Conservation (phyloP, 805 yeast genomes). For the Starmerella etchellsii region DNA sequence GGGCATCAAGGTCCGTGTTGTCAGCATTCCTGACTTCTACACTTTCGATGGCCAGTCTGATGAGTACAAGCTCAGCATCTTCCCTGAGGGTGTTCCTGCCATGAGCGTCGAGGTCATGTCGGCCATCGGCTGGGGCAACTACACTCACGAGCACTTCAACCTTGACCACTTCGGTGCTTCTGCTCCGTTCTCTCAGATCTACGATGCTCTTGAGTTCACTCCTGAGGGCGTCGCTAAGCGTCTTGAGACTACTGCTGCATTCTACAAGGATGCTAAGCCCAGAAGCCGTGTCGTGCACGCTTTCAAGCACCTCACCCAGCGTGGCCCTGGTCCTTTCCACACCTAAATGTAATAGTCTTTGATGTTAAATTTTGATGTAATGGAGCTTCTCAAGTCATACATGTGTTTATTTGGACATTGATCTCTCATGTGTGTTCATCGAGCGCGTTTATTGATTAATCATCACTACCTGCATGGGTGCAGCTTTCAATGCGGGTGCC, state of each 20-base stretch:
- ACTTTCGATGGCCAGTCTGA: slow-evolving; percentile 75
- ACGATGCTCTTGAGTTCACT: slow-evolving; percentile 78
- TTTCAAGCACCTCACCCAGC: slow-evolving; percentile 21
- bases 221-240: slow-evolving; percentile 84
- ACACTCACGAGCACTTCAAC: slow-evolving; percentile 94
- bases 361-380: not conserved
- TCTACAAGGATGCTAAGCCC: slow-evolving; percentile 63
- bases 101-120: slow-evolving; percentile 88
- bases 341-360: not conserved
- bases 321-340: slow-evolving; percentile 23
- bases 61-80: slow-evolving; percentile 70
- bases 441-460: not conserved
- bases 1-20: slow-evolving; percentile 69
- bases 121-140: slow-evolving; percentile 84
- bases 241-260: slow-evolving; percentile 64
- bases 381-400: not conserved
- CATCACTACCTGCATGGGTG: too few relatives aligned
- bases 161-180: slow-evolving; percentile 94
- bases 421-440: not conserved
- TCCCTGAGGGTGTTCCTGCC: slow-evolving; percentile 92
- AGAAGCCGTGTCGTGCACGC: slow-evolving; percentile 53
- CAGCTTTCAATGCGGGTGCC: too few relatives aligned
- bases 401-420: not conserved
- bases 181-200: slow-evolving; percentile 74
- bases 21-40: slow-evolving; percentile 84